A percentile compares a stretch with the other conserved stretches of the same genome.
Evolutionary conservation across 1,139 yeast genomes (phyloP).

Genomic region (Saccharomyces hybrid): DNA sequence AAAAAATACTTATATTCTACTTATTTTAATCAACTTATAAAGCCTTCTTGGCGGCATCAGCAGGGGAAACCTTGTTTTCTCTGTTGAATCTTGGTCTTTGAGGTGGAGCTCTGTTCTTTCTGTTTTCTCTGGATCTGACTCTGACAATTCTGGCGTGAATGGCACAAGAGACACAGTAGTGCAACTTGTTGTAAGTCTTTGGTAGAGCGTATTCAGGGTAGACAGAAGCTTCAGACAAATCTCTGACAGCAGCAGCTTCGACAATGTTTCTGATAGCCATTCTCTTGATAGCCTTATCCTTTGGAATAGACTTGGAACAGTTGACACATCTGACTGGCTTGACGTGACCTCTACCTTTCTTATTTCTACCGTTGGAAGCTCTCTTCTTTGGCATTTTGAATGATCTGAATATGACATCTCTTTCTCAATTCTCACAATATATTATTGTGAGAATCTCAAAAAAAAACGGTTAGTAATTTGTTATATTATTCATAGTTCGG

Average conservation of each 20-base stretch:
- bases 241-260: slow-evolving; percentile 99
- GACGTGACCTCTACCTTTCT: slow-evolving; percentile 99
- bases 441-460: not conserved
- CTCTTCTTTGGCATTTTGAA: slow-evolving; percentile 97
- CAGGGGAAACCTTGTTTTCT: slow-evolving; percentile 91
- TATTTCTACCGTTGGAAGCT: slow-evolving; percentile 99
- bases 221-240: slow-evolving; percentile 98
- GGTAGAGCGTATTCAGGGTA: slow-evolving; percentile 99
- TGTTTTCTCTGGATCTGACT: slow-evolving; percentile 98
- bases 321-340: slow-evolving; percentile 99
- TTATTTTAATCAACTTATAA: slow-evolving; percentile 28
- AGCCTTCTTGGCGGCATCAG: slow-evolving; percentile 96
- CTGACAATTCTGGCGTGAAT: slow-evolving; percentile 99
- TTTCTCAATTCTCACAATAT: not conserved
- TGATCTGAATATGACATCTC: not conserved
- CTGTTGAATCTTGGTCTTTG: slow-evolving; percentile 95
- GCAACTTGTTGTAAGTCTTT: slow-evolving; percentile 98
- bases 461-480: not conserved
- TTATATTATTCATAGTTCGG: not conserved
- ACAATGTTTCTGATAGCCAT: slow-evolving; percentile 99
- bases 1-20: not conserved
- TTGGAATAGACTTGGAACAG: slow-evolving; percentile 99
- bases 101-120: slow-evolving; percentile 99
- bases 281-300: slow-evolving; percentile 99
- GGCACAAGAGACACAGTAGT: slow-evolving; percentile 99